Conservation (phyloP, 1,139 yeast genomes). For the Diutina sp. region DNA sequence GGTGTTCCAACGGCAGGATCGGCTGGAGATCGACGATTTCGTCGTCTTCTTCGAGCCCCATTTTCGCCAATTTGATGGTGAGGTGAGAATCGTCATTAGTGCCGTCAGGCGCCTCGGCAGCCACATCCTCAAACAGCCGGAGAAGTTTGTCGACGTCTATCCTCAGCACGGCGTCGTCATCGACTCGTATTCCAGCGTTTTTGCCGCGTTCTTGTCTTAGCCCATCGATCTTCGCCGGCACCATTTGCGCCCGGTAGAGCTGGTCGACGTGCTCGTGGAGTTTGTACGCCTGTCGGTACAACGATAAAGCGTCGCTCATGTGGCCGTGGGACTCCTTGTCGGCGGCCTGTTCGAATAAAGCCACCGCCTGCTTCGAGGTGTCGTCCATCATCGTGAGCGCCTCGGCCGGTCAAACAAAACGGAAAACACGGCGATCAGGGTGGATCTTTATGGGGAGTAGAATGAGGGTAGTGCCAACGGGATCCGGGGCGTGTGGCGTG, state of each 20-base stretch:
- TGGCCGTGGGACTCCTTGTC: constrained; percentile 62
- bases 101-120: constrained; percentile 18
- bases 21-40: constrained; percentile 22
- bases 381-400: not conserved
- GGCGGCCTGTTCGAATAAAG: constrained; percentile 42
- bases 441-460: not conserved
- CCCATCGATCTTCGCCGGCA: constrained; percentile 15
- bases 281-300: constrained; percentile 62
- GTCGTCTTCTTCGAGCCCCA: constrained; percentile 18
- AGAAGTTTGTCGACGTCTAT: constrained; percentile 26
- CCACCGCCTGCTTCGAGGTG: not conserved
- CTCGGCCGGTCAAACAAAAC: not conserved
- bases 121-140: constrained; percentile 17
- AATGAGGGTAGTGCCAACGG: not conserved
- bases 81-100: constrained; percentile 10
- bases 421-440: not conserved
- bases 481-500: not conserved
- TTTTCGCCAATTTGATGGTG: constrained; percentile 18
- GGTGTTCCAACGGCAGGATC: constrained; percentile 39
- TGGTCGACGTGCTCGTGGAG: constrained; percentile 57
- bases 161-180: constrained; percentile 19
- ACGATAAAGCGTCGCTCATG: constrained; percentile 68
- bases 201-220: constrained; percentile 18
- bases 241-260: constrained; percentile 42
- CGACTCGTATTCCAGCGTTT: constrained; percentile 15